Conservation (phyloP, 768 basidiomycete species). For the Galerina marginata region DNA sequence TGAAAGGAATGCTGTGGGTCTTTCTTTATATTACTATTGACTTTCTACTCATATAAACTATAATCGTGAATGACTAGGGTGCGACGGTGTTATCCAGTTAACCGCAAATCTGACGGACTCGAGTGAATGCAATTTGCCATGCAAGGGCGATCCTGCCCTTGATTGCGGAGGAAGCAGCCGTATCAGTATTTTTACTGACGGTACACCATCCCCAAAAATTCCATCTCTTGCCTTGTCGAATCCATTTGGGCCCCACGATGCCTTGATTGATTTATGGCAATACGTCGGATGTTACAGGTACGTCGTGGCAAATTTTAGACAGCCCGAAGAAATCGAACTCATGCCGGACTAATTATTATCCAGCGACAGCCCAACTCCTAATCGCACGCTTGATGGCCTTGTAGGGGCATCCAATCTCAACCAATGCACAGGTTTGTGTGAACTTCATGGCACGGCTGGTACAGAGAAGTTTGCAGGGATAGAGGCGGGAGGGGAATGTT, state of each 20-base stretch:
- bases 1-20: constrained; percentile 16
- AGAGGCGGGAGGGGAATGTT: constrained; percentile 15
- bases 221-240: background rate
- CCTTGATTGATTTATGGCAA: background rate
- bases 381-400: background rate
- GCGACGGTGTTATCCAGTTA: constrained; percentile 15
- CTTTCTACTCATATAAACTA: no score
- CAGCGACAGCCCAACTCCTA: constrained; percentile 1
- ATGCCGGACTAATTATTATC: background rate
- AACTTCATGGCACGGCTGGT: background rate
- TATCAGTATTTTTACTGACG: constrained; percentile 11
- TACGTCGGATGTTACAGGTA: constrained; percentile 16
- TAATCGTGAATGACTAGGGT: background rate
- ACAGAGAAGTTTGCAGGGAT: constrained; percentile 6
- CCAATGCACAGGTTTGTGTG: background rate
- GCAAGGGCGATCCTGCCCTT: constrained; percentile 8
- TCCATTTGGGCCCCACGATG: background rate
- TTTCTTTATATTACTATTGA: background rate
- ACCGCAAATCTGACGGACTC: background rate
- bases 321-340: no score
- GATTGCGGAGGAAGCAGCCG: constrained; percentile 10
- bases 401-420: background rate
- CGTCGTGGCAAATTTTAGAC: background rate
- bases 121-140: constrained; percentile 7
- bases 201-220: constrained; percentile 17